Base-by-base conservation (phyloP, 345 rosid genomes). In the Eutrema japonicum region DNA sequence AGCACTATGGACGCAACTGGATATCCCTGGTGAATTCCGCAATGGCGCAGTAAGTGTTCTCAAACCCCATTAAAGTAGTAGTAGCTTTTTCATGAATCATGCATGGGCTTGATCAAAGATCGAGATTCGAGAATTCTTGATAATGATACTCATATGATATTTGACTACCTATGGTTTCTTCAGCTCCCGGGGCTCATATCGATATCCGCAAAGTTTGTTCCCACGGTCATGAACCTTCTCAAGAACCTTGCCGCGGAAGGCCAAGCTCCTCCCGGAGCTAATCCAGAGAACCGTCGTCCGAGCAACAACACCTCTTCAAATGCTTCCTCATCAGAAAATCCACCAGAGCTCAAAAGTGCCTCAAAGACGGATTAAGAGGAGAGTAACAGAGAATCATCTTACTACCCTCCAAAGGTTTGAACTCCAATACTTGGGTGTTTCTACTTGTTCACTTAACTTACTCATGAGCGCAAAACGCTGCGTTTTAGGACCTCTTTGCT, bases 1-100 rank as follows among this genome's bases (percentile, higher is more conserved):
- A 84, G 97, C 99, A 70, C 74, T 92, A 3, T 95, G 99, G 99
- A 92, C 87, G 59, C 99, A 92, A 76, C 65, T 92, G 22, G 97
- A 95, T 73, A 74, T 95, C 76, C 68, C 96, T n/a, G 92, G 87
- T 26, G 96, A 85, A 81, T 95, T 95, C 84, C 91, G 82, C 45
- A 73, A 89, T 76, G 99, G 99, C 26, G 87, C 84, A 80, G 99
- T 95, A 74, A 95, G 99, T 95, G 29, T 77, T 51, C 12, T 48
- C 36, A 40, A 6, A 46, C 11, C 30, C 12, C 7, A 8, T 33
- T 6, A 2, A 32, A 36, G 43, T 57, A 48, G 29, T 64, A 3
- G 16, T 54, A 53, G 6, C 47, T 38, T 64, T 50, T 35, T 59
- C 70, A 33, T 35, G 38, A 63, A 33, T 10, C 52, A 27, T 66